Percentiles rank a stretch among this genome's conserved stretches.
Evolutionary conservation across 2,329 filamentous ascomycete genomes (phyloP).

Genomic region (Davidsoniella neocaledoniae): DNA sequence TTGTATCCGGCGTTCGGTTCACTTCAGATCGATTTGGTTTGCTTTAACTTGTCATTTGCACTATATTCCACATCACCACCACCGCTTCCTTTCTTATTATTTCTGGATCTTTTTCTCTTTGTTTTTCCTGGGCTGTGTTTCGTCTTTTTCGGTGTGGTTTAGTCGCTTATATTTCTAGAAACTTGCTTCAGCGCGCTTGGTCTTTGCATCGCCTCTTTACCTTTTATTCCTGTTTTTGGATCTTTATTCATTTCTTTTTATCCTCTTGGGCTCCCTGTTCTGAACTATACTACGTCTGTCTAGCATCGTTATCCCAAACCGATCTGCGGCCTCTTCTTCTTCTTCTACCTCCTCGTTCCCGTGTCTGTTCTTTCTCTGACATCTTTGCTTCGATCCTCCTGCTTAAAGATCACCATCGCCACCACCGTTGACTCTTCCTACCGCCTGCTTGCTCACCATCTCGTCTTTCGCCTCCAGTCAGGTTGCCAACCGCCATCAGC

Average conservation of each 20-base stretch:
- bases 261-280: not conserved
- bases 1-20: constrained; percentile 1
- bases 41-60: not conserved
- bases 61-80: not conserved
- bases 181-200: constrained; percentile 7
- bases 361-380: not conserved
- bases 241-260: not conserved
- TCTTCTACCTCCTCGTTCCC: not conserved
- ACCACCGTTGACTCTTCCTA: not conserved
- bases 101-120: not conserved
- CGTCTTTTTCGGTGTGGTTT: constrained; percentile 5
- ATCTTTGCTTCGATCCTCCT: not conserved
- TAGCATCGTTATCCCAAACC: not conserved
- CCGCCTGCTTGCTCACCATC: not conserved
- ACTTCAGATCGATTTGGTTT: not conserved
- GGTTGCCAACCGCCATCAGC: constrained; percentile 1
- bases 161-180: constrained; percentile 10
- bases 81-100: not conserved
- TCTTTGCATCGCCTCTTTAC: constrained; percentile 10
- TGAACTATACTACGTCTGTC: not conserved
- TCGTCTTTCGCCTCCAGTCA: not conserved
- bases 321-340: not conserved
- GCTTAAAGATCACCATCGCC: not conserved
- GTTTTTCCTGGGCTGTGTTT: constrained; percentile 1
- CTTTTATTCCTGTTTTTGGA: not conserved